phyloP scores from a whole-genome alignment of 352 stramenopile species.

The Phytopythium kandeliae region DNA sequence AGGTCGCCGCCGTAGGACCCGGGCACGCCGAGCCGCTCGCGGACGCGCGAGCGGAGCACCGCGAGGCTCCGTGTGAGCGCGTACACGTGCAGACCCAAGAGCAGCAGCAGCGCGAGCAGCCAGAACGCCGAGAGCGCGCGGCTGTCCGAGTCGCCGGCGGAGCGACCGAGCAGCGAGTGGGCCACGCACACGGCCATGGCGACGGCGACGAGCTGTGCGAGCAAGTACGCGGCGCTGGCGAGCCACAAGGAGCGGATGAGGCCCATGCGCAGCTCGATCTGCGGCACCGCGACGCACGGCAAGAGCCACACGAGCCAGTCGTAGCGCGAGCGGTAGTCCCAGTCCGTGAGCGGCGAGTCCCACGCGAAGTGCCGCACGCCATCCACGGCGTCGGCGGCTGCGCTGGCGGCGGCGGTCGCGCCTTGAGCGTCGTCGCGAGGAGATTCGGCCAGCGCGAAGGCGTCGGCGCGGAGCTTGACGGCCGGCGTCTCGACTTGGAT shows the following conservation, averaged over 20 bases:
- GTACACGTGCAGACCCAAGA: slow-evolving; percentile 1
- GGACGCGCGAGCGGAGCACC: not conserved
- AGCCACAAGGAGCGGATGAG: not conserved
- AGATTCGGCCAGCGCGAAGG: not conserved
- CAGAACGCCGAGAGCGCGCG: not conserved
- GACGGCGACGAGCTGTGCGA: not conserved
- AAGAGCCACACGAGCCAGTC: slow-evolving; percentile 6
- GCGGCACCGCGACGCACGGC: slow-evolving; percentile 3
- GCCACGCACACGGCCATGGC: not conserved
- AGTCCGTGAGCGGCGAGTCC: slow-evolving; percentile 1
- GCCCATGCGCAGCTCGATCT: slow-evolving; percentile 6
- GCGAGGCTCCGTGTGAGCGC: not conserved
- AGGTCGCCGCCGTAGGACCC: slow-evolving; percentile 5
- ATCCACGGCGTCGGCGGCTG: not conserved
- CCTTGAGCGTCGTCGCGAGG: not conserved
- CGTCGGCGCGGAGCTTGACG: not conserved
- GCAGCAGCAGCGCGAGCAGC: not conserved
- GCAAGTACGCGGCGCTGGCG: slow-evolving; percentile 1
- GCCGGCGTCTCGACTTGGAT: slow-evolving; percentile 1
- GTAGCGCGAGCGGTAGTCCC: slow-evolving; percentile 5
- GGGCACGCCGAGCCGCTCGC: not conserved
- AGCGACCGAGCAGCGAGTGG: not conserved
- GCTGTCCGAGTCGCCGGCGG: not conserved
- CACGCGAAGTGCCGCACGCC: slow-evolving; percentile 3
- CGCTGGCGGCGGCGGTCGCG: not conserved